These are phyloP conservation scores for Russula emetica DNA, from an alignment of 768 basidiomycete genomes.

Conservation along the genomic window DNA sequence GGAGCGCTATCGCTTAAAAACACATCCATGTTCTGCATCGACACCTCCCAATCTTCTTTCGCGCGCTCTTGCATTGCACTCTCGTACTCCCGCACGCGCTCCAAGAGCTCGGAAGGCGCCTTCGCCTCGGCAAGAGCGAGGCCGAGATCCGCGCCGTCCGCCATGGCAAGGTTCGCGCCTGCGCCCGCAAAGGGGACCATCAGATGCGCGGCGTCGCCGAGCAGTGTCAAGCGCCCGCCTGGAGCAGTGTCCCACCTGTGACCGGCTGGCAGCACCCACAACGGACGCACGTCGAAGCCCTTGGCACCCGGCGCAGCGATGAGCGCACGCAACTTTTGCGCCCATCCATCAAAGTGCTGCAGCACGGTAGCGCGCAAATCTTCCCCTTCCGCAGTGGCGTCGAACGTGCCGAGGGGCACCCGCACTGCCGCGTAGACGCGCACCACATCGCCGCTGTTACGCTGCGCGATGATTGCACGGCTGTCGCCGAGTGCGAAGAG, in stretches of 20 bases:
- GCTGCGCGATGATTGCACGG: slow-evolving; percentile 34
- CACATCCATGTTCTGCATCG: slow-evolving; percentile 11
- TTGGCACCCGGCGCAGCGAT: slow-evolving; percentile 12
- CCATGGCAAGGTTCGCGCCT: slow-evolving; percentile 39
- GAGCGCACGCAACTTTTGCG: slow-evolving; percentile 20
- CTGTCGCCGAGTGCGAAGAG: slow-evolving; percentile 32
- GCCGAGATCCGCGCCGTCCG: slow-evolving; percentile 30
- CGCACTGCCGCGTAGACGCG: slow-evolving; percentile 18
- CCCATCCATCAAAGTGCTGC: slow-evolving; percentile 9
- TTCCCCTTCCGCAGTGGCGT: not conserved
- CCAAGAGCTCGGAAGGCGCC: slow-evolving; percentile 9
- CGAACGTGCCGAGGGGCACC: slow-evolving; percentile 1
- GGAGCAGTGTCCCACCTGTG: slow-evolving; percentile 25
- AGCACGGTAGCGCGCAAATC: not conserved
- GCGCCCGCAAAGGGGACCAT: slow-evolving; percentile 37
- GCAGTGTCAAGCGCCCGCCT: slow-evolving; percentile 26
- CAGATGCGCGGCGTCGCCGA: slow-evolving; percentile 35
- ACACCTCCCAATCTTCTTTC: slow-evolving; percentile 5
- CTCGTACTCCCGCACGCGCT: slow-evolving; percentile 12
- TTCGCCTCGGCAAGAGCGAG: slow-evolving; percentile 17
- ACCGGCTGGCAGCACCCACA: not conserved
- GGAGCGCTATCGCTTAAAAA: slow-evolving; percentile 19
- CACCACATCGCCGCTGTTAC: slow-evolving; percentile 32
- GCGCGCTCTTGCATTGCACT: slow-evolving; percentile 11
- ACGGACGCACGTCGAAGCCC: slow-evolving; percentile 23